These are phyloP conservation scores for Fusarium sp. DNA, from an alignment of 2,329 filamentous ascomycete genomes.

Conservation along the genomic window DNA sequence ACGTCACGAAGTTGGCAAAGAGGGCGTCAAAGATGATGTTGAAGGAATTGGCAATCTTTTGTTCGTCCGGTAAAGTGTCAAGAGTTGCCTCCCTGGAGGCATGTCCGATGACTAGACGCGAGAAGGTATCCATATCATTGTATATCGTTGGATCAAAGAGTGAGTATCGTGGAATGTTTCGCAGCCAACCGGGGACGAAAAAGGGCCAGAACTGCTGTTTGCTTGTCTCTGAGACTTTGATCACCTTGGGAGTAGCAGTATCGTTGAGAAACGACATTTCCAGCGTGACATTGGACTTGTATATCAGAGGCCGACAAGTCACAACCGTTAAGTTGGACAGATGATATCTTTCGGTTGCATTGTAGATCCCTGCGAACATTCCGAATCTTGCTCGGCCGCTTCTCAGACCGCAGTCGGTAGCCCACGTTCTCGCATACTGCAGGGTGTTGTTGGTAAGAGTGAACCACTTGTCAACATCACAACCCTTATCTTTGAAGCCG, in stretches of 20 bases:
- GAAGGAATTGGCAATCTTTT: neutral
- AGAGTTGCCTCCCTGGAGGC: neutral
- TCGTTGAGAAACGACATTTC: neutral
- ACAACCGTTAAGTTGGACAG: neutral
- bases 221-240: neutral
- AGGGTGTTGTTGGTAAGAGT: neutral
- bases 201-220: neutral
- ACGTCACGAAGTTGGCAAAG: neutral
- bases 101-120: neutral
- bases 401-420: neutral
- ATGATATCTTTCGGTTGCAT: neutral
- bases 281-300: neutral
- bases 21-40: neutral
- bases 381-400: neutral
- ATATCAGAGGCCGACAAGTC: neutral
- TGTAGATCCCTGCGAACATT: neutral
- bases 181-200: neutral
- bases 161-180: neutral
- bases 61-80: neutral
- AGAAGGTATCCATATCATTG: neutral
- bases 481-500: neutral
- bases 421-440: neutral
- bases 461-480: neutral
- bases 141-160: neutral
- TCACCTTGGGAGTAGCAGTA: neutral